A percentile compares a stretch with the other conserved stretches of the same genome.
Evolutionary conservation across 306 rosid species (phyloP).

Genomic region (Dalbergia oliveri): DNA sequence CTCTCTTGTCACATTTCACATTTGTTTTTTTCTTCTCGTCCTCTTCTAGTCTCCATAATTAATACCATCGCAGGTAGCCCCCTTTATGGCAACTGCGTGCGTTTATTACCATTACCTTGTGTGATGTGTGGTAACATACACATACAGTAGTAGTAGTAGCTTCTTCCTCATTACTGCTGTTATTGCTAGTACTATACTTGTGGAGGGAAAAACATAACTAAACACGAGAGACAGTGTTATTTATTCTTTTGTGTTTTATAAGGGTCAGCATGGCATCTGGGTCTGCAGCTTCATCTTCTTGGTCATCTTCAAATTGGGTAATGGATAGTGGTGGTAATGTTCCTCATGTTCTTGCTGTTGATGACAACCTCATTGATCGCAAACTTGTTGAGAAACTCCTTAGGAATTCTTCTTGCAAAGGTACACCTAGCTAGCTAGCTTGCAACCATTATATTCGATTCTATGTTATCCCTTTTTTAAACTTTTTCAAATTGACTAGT

Average conservation of each 20-base stretch:
- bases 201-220: not conserved
- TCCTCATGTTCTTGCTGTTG: slow-evolving; percentile 96
- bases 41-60: slow-evolving; percentile 38
- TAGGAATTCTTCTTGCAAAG: slow-evolving; percentile 84
- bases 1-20: slow-evolving; percentile 36
- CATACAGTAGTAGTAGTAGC: not conserved
- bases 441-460: not conserved
- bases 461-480: not conserved
- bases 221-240: not conserved
- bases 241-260: slow-evolving; percentile 5
- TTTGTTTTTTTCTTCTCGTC: slow-evolving; percentile 47
- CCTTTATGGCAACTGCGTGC: slow-evolving; percentile 50
- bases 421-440: slow-evolving; percentile 42
- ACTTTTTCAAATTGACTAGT: not conserved
- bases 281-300: slow-evolving; percentile 49
- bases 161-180: not conserved
- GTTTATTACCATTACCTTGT: slow-evolving; percentile 40
- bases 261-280: slow-evolving; percentile 54
- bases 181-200: not conserved
- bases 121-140: not conserved
- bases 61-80: slow-evolving; percentile 36
- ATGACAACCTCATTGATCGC: slow-evolving; percentile 83
- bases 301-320: slow-evolving; percentile 56
- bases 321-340: slow-evolving; percentile 63
- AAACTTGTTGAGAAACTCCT: slow-evolving; percentile 87